A percentile compares a stretch with the other conserved stretches of the same genome.
Evolutionary conservation across 371 early-diverging fungal species (phyloP).

Genomic region (Capillidium heterosporum): DNA sequence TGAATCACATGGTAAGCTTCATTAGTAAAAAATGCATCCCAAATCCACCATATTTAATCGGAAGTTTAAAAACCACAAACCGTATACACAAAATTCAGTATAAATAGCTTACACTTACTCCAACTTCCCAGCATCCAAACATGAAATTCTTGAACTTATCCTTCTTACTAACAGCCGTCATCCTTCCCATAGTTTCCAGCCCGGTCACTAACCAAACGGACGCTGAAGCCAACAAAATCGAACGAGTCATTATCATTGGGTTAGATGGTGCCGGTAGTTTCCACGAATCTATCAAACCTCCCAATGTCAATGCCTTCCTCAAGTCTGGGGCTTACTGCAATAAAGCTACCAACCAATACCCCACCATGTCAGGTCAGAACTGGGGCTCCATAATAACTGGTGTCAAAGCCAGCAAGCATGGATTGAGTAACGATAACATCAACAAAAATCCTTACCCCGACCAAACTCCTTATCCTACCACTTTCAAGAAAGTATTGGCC

Average conservation of each 20-base stretch:
- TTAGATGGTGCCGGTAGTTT: slow-evolving; percentile 3
- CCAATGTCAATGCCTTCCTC: neutral
- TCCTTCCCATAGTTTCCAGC: too few species aligned
- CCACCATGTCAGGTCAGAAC: slow-evolving; percentile 8
- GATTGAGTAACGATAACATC: slow-evolving; percentile 5
- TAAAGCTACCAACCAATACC: neutral
- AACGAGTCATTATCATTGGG: neutral
- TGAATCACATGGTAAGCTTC: too few species aligned
- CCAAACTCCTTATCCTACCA: slow-evolving; percentile 6
- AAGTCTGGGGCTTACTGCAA: neutral
- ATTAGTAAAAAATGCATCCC: too few species aligned
- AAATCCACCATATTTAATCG: too few species aligned
- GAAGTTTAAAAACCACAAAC: too few species aligned
- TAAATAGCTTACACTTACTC: too few species aligned
- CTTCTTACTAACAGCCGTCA: too few species aligned
- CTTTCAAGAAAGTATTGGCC: slow-evolving; percentile 4
- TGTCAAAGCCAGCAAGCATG: slow-evolving; percentile 7
- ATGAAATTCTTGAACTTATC: too few species aligned
- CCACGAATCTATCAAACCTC: neutral
- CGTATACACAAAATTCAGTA: too few species aligned
- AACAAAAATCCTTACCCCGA: slow-evolving; percentile 4
- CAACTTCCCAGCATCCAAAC: too few species aligned
- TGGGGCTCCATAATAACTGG: slow-evolving; percentile 10
- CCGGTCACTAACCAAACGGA: too few species aligned
- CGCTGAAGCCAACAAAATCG: neutral